Base-by-base conservation (phyloP, 148 eudicot species). In the Heliamphora exappendiculata region DNA sequence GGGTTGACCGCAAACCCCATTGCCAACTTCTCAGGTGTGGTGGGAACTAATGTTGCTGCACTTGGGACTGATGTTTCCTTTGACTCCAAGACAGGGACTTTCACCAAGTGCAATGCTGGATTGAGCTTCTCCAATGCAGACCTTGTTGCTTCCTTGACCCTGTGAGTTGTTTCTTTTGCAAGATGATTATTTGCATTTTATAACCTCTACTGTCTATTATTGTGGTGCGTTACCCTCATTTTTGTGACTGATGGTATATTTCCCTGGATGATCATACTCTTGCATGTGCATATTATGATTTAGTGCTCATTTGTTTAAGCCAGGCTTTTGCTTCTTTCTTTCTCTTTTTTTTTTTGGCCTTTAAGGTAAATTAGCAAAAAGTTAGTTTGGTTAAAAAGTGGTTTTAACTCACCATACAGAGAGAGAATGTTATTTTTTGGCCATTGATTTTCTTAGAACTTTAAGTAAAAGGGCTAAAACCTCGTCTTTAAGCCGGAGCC, bases 1-100 rank as follows among this genome's bases (percentile, higher is more conserved):
- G 91, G 97, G 74, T 82, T 93, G 86, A 91, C 82, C 45, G 91
- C 93, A 64, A 82, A 86, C 82, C 97, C 97, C 29, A 68, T 87
- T 50, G 82, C 87, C 62, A 91, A 90, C 87, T 79, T 93, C 85
- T 90, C 94, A n/a, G 90, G 92, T 78, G 90, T 89, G 36, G 62
- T 80, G 70, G 93, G 97, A 70, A 91, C 83, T 70, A 73, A 82
- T 33, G 60, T 51, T 24, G 65, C 83, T 72, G 88, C 92, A 55
- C 47, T 91, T 58, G 98, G 94, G 49, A 80, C 84, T 47, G 98
- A 93, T 58, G 80, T 88, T 22, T 83, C 91, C 50, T 91, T 87
- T 78, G 92, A 93, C 86, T 79, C 91, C 22, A 85, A 85, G 53
- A 73, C 84, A 58, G 90, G 93, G 58, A 81, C 82, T 67, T 83